phyloP scores from a whole-genome alignment of 2,329 filamentous ascomycete genomes.

The Aspergillus sp. region DNA sequence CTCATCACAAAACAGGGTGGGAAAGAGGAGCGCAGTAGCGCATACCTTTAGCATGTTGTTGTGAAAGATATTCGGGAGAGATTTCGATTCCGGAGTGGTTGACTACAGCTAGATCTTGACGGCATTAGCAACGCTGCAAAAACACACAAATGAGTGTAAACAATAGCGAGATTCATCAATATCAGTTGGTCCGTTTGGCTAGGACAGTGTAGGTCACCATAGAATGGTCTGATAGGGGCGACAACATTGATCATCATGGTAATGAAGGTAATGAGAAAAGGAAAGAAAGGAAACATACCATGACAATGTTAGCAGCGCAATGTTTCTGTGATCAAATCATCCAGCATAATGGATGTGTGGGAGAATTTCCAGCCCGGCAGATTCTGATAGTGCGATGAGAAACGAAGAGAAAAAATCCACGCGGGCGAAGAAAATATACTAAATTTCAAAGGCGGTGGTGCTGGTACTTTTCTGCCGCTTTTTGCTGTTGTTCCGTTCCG shows the following conservation, averaged over 20 bases:
- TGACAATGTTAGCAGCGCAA: conserved; percentile 8
- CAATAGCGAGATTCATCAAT: not conserved
- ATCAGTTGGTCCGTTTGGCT: conserved; percentile 57
- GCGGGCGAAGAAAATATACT: conserved; percentile 1
- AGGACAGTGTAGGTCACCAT: conserved; percentile 57
- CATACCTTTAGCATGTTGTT: conserved; percentile 14
- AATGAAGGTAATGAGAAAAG: conserved; percentile 9
- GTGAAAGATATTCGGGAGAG: conserved; percentile 2
- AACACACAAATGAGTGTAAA: conserved; percentile 7
- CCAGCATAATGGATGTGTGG: not conserved
- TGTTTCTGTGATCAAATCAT: not conserved
- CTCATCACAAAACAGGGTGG: conserved; percentile 42
- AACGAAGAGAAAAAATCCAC: conserved; percentile 16
- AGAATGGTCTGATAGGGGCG: conserved; percentile 56
- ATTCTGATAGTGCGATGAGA: conserved; percentile 3
- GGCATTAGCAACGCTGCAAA: not conserved
- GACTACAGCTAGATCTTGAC: conserved; percentile 1
- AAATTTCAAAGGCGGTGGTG: conserved; percentile 13
- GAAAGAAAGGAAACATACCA: conserved; percentile 21
- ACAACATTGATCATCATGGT: conserved; percentile 54
- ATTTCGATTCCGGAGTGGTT: not conserved
- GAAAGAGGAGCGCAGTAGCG: conserved; percentile 8
- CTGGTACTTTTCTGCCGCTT: conserved; percentile 24
- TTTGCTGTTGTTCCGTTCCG: conserved; percentile 1
- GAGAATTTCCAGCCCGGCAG: not conserved